Base-by-base conservation (phyloP, 306 rosid genomes). In the Rosa rugosa region DNA sequence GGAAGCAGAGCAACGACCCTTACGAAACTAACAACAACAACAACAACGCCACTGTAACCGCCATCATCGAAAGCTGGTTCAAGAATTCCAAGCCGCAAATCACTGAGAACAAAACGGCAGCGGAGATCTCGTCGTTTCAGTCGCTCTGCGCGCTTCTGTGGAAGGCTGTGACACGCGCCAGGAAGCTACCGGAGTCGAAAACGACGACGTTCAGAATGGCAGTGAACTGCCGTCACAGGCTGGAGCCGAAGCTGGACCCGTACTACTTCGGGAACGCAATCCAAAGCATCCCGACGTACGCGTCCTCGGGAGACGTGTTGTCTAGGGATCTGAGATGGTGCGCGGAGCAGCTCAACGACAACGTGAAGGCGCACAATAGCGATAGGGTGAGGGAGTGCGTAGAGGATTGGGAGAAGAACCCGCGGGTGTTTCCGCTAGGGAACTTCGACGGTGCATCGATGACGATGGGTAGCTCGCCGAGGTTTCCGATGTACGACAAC, bases 201-300 rank as follows among this genome's bases (percentile, higher is more conserved):
- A 88, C 69, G 82, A 91, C 99, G 22, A 91, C 96, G 81, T 92
- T 95, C 36, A 83, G 96, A 49, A 92, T 95, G 97, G 99, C 99
- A 38, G 97, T 95, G 62, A 95, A 92, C 72, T 82, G 86, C 50
- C 88, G 98, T 0, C 92, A 85, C 75, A 73, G 98, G 53, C 56
- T 94, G 4, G 91, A 87, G 42, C 98, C 98, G 2, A 88, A 85
- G 68, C 72, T 94, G 49, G 87, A 94, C 46, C 44, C 87, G n/a
- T 85, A 72, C 80, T 94, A 94, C 78, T 94, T 94, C 80, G 98
- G 98, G 38, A 94, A 94, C 87, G 98, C 97, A 22, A 94, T 94
- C 75, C 98, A 90, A 73, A 92, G 97, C 84, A 80, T 92, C 20
- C 92, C 97, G 0, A 94, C 97, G 0, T 77, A 65, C 54, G 94